phyloP scores from a whole-genome alignment of 2,329 filamentous ascomycete species.

The Xylariaceae sp. region DNA sequence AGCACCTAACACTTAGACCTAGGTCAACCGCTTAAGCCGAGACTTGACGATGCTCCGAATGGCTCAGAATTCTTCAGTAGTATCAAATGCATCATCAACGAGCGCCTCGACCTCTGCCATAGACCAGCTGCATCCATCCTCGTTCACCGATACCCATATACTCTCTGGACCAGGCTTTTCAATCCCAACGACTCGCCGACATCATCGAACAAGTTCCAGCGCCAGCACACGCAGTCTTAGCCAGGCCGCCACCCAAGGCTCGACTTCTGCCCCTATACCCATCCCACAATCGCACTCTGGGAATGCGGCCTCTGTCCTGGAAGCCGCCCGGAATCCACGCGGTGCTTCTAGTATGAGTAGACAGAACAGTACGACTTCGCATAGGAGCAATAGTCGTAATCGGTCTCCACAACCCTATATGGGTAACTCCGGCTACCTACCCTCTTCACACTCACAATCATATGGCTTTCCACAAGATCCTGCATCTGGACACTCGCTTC shows the following conservation, averaged over 20 bases:
- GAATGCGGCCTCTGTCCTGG: conserved; percentile 50
- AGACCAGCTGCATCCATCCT: conserved; percentile 49
- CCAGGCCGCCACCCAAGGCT: conserved; percentile 53
- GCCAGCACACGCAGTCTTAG: conserved; percentile 57
- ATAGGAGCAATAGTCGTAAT: conserved; percentile 56
- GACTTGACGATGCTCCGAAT: conserved; percentile 85
- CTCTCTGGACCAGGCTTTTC: conserved; percentile 65
- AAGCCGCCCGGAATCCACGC: conserved; percentile 54
- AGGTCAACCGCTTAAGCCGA: conserved; percentile 89
- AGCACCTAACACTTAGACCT: conserved; percentile 46
- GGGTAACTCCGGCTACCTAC: conserved; percentile 33
- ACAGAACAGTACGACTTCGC: conserved; percentile 63
- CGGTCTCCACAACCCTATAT: conserved; percentile 41
- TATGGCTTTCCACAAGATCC: conserved; percentile 49
- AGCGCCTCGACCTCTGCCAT: conserved; percentile 56
- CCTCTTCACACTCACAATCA: conserved; percentile 55
- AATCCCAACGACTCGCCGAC: conserved; percentile 60
- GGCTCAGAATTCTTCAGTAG: conserved; percentile 70
- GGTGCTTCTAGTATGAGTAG: conserved; percentile 50
- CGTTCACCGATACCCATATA: conserved; percentile 57
- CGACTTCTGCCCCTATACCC: conserved; percentile 43
- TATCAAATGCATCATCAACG: conserved; percentile 69
- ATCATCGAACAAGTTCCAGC: conserved; percentile 65
- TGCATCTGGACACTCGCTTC: conserved; percentile 43
- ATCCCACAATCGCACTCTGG: conserved; percentile 43